Conservation (phyloP, 2,329 filamentous ascomycete genomes). For the Alternaria solani region DNA sequence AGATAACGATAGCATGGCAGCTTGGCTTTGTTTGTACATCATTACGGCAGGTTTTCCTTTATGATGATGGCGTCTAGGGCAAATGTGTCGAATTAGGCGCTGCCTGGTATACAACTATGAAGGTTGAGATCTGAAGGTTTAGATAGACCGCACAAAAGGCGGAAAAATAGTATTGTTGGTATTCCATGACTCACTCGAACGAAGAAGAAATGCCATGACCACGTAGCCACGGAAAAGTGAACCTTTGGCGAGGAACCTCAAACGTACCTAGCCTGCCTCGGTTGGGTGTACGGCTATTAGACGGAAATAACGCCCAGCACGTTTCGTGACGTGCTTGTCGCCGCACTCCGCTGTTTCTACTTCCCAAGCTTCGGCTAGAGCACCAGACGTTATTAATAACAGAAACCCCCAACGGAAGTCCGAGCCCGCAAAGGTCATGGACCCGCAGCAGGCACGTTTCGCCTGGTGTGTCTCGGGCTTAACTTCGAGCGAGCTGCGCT, state of each 20-base stretch:
- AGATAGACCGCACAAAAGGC: slow-evolving; percentile 22
- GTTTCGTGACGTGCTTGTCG: slow-evolving; percentile 20
- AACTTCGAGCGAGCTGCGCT: not conserved
- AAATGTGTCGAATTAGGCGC: slow-evolving; percentile 2
- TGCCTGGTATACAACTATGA: slow-evolving; percentile 2
- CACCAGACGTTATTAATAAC: slow-evolving; percentile 2
- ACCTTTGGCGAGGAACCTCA: not conserved
- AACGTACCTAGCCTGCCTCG: not conserved
- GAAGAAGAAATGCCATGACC: not conserved
- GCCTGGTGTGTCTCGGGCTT: not conserved
- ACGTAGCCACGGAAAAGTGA: not conserved
- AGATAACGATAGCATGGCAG: slow-evolving; percentile 35
- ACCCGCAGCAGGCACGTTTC: not conserved
- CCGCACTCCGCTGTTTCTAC: slow-evolving; percentile 8
- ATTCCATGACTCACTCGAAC: not conserved
- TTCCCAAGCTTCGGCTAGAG: slow-evolving; percentile 8
- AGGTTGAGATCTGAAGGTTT: slow-evolving; percentile 4
- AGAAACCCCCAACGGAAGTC: not conserved
- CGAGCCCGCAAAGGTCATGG: not conserved
- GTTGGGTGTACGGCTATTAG: slow-evolving; percentile 1
- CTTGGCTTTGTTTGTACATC: slow-evolving; percentile 32
- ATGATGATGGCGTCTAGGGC: slow-evolving; percentile 13
- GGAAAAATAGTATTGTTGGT: slow-evolving; percentile 18
- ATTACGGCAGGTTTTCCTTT: slow-evolving; percentile 21
- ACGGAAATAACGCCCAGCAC: slow-evolving; percentile 8